phyloP scores from a whole-genome alignment of 2,329 filamentous ascomycete species.

The Atkinsonella texensis region DNA sequence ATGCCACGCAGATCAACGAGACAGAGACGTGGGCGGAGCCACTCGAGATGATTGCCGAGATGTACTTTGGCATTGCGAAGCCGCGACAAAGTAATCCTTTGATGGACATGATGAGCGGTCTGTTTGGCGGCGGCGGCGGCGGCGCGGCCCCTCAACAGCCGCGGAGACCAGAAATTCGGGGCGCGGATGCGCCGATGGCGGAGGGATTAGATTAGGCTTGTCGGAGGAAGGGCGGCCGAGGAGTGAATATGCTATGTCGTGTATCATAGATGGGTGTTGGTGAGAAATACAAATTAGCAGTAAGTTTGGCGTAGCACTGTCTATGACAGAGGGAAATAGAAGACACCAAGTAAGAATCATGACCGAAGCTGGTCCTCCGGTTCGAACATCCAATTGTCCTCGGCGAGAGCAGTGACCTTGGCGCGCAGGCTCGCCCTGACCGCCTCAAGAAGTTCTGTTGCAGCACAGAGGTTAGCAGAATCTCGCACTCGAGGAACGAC shows the following conservation, averaged over 20 bases:
- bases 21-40: conserved; percentile 67
- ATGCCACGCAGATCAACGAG: conserved; percentile 67
- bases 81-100: conserved; percentile 84
- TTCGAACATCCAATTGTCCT: conserved; percentile 90
- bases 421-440: conserved; percentile 58
- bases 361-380: conserved; percentile 42
- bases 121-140: conserved; percentile 78
- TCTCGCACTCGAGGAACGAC: not conserved
- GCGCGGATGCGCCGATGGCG: conserved; percentile 37
- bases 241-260: conserved; percentile 1
- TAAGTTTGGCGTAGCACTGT: not conserved
- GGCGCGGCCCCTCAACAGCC: conserved; percentile 30
- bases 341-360: conserved; percentile 10
- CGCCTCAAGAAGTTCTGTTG: conserved; percentile 55
- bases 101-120: conserved; percentile 94
- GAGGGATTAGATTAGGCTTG: conserved; percentile 45
- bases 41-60: conserved; percentile 79
- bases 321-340: conserved; percentile 11
- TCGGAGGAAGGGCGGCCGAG: conserved; percentile 3
- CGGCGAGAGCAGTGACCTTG: conserved; percentile 61
- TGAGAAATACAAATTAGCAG: not conserved
- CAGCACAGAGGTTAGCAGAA: not conserved
- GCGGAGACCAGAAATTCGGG: conserved; percentile 31
- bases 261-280: not conserved
- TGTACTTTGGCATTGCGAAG: conserved; percentile 89